phyloP scores from a whole-genome alignment of 2,329 filamentous ascomycete genomes.

The Sporothrix brunneoviolacea region DNA sequence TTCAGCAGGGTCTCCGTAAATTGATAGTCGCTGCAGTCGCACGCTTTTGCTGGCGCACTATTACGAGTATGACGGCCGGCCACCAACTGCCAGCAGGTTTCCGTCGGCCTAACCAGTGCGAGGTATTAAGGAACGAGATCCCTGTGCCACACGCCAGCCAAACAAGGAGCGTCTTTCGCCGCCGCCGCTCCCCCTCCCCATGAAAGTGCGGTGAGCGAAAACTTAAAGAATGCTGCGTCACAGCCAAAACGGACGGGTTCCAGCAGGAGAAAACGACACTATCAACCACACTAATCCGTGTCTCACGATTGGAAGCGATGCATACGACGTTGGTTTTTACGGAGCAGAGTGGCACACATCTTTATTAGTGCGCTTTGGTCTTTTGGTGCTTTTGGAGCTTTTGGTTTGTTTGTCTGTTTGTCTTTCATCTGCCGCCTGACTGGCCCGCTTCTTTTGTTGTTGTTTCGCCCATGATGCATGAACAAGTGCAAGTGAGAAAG shows the following conservation, averaged over 20 bases:
- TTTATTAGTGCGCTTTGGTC: too few relatives aligned
- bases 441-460: background rate
- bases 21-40: background rate
- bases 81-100: too few relatives aligned
- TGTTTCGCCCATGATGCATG: background rate
- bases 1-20: too few relatives aligned
- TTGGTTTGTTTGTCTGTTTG: background rate
- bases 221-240: too few relatives aligned
- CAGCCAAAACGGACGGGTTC: constrained; percentile 4
- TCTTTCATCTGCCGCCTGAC: background rate
- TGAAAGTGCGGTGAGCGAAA: too few relatives aligned
- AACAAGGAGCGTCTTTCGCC: constrained; percentile 2
- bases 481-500: too few relatives aligned
- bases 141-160: constrained; percentile 1
- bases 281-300: constrained; percentile 3
- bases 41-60: background rate
- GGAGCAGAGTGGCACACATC: background rate
- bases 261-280: constrained; percentile 2
- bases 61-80: too few relatives aligned
- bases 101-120: too few relatives aligned
- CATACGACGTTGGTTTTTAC: constrained; percentile 1
- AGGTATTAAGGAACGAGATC: too few relatives aligned
- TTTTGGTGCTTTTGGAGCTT: too few relatives aligned
- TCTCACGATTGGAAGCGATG: constrained; percentile 8
- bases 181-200: background rate